Evolutionary conservation across 2,329 filamentous ascomycete species (phyloP).

Genomic region (Aureobasidium lini): DNA sequence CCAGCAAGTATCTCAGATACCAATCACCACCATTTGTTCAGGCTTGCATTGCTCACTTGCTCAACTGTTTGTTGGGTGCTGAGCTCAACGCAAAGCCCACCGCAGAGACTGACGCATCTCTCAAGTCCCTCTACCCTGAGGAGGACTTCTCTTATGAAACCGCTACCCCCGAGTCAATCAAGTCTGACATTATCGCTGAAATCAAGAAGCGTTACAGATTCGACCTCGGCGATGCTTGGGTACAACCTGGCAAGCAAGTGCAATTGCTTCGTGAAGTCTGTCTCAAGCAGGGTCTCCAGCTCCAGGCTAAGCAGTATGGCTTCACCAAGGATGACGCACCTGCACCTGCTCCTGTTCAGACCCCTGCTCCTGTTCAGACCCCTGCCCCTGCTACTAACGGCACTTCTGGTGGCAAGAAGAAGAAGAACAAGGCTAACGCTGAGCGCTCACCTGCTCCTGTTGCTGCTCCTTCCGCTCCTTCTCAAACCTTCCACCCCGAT

Average conservation of each 20-base stretch:
- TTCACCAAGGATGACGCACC: conserved; percentile 46
- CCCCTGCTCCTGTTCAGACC: conserved; percentile 25
- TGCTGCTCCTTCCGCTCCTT: conserved; percentile 39
- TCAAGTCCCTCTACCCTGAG: conserved; percentile 72
- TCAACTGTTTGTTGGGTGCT: conserved; percentile 85
- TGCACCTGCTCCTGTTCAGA: conserved; percentile 20
- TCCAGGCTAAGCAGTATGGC: conserved; percentile 68
- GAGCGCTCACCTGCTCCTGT: conserved; percentile 42
- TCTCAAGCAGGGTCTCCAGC: conserved; percentile 81
- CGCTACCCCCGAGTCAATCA: conserved; percentile 66
- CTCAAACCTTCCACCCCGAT: conserved; percentile 67
- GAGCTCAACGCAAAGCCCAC: conserved; percentile 69
- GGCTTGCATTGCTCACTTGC: conserved; percentile 71
- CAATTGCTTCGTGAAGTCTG: conserved; percentile 86
- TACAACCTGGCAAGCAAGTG: conserved; percentile 58
- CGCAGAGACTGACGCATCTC: conserved; percentile 65
- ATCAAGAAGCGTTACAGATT: conserved; percentile 69
- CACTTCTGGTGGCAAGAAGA: conserved; percentile 36
- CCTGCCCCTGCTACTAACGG: conserved; percentile 29
- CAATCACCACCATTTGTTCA: conserved; percentile 74
- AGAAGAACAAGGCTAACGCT: conserved; percentile 51
- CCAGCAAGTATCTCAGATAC: conserved; percentile 69
- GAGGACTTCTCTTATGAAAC: conserved; percentile 74
- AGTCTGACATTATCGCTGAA: conserved; percentile 63
- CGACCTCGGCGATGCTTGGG: conserved; percentile 61